phyloP scores from a whole-genome alignment of 352 stramenopile species.

The Hyaloperonospora brassicae region DNA sequence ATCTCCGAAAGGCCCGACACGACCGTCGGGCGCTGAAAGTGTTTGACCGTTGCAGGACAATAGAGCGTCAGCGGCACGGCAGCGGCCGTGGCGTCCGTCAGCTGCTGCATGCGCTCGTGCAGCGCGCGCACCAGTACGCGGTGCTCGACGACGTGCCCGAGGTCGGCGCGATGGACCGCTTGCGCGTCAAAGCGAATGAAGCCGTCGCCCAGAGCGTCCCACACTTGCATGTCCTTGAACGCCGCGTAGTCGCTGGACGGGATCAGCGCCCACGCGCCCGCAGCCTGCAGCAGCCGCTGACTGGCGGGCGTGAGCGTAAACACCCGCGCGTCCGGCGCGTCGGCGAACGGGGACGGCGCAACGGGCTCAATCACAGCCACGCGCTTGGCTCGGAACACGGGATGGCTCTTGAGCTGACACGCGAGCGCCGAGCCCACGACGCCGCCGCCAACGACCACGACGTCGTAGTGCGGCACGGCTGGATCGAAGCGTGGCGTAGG shows the following conservation, averaged over 20 bases:
- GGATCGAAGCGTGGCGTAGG: slow-evolving; percentile 5
- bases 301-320: slow-evolving; percentile 87
- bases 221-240: slow-evolving; percentile 88
- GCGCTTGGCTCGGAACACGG: slow-evolving; percentile 70
- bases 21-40: slow-evolving; percentile 54
- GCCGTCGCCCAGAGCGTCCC: slow-evolving; percentile 84
- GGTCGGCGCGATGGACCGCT: slow-evolving; percentile 44
- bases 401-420: slow-evolving; percentile 71
- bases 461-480: slow-evolving; percentile 52
- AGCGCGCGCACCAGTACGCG: slow-evolving; percentile 80
- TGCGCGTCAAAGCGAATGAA: slow-evolving; percentile 83
- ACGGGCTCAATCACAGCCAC: slow-evolving; percentile 69
- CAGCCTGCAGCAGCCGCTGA: slow-evolving; percentile 61
- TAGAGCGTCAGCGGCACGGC: slow-evolving; percentile 59
- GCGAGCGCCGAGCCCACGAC: slow-evolving; percentile 76
- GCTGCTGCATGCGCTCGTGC: slow-evolving; percentile 78
- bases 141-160: slow-evolving; percentile 85
- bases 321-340: slow-evolving; percentile 78
- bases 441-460: slow-evolving; percentile 76
- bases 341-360: slow-evolving; percentile 37
- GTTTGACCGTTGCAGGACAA: slow-evolving; percentile 73
- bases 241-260: slow-evolving; percentile 39
- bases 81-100: slow-evolving; percentile 36
- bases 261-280: slow-evolving; percentile 76
- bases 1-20: slow-evolving; percentile 50